Conservation (phyloP, 1,284 basidiomycete species). For the Boletus smithii region DNA sequence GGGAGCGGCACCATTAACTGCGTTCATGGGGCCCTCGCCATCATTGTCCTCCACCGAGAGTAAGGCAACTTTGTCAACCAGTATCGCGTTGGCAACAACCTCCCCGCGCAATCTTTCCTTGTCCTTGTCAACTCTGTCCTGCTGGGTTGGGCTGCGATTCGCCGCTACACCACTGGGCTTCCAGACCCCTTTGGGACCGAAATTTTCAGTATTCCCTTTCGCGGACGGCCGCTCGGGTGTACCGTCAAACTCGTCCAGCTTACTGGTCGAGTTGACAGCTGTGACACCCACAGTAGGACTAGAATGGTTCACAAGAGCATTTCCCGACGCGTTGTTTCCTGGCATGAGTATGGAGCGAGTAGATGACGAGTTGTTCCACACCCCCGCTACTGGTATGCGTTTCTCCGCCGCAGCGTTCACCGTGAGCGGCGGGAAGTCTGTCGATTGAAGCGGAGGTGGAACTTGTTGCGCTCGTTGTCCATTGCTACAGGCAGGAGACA, state of each 20-base stretch:
- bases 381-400: conserved; percentile 52
- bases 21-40: conserved; percentile 10
- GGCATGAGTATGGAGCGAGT: conserved; percentile 53
- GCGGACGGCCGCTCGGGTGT: conserved; percentile 49
- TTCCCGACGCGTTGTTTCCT: conserved; percentile 25
- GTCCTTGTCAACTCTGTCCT: conserved; percentile 34
- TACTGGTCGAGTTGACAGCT: conserved; percentile 12
- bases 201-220: conserved; percentile 50
- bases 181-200: conserved; percentile 47
- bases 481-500: conserved; percentile 41
- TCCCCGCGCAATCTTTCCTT: conserved; percentile 35
- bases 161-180: conserved; percentile 12
- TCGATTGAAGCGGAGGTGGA: conserved; percentile 50
- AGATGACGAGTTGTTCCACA: conserved; percentile 63
- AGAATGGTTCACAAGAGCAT: conserved; percentile 40
- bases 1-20: conserved; percentile 12
- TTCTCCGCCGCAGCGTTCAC: conserved; percentile 43
- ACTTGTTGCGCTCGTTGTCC: conserved; percentile 35
- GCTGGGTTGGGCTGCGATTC: conserved; percentile 16
- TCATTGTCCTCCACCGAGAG: conserved; percentile 29
- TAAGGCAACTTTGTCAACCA: conserved; percentile 32
- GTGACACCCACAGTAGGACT: conserved; percentile 8
- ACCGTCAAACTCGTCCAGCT: conserved; percentile 48
- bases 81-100: conserved; percentile 34
- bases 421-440: conserved; percentile 71